Evolutionary conservation across 768 basidiomycete genomes (phyloP).

Genomic region (Termitomyces sp.): DNA sequence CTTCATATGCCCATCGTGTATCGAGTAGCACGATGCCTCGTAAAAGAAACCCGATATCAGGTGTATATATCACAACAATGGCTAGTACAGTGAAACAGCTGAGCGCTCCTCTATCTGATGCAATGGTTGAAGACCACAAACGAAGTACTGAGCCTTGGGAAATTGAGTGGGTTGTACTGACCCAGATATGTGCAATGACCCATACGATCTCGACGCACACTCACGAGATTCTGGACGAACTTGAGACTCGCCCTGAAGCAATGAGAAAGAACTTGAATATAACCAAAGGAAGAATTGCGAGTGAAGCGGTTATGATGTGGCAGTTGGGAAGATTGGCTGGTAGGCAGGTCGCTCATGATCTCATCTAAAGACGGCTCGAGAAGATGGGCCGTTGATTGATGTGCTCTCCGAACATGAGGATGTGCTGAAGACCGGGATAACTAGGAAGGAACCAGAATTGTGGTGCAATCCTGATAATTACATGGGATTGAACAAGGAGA

Average conservation of each 20-base stretch:
- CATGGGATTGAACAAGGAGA: constrained; percentile 29
- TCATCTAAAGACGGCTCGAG: constrained; percentile 29
- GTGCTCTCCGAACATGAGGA: constrained; percentile 23
- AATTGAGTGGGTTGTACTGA: constrained; percentile 44
- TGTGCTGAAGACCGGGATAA: constrained; percentile 21
- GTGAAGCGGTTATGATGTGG: constrained; percentile 49
- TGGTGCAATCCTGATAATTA: constrained; percentile 36
- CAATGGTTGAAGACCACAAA: constrained; percentile 44
- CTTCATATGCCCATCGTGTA: constrained; percentile 36
- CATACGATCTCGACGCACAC: constrained; percentile 35
- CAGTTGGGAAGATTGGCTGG: constrained; percentile 34
- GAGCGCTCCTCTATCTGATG: constrained; percentile 34
- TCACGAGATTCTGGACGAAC: constrained; percentile 26
- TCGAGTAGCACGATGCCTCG: constrained; percentile 48
- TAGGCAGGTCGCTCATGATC: constrained; percentile 39
- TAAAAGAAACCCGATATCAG: constrained; percentile 42
- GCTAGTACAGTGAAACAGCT: constrained; percentile 35
- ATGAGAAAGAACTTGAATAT: constrained; percentile 35
- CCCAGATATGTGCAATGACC: constrained; percentile 38
- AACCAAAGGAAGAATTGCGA: constrained; percentile 35
- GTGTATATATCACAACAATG: constrained; percentile 40
- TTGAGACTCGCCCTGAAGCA: constrained; percentile 33
- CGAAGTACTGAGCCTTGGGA: constrained; percentile 45
- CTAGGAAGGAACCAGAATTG: constrained; percentile 19
- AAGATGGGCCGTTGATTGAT: constrained; percentile 26